Conservation (phyloP, 768 basidiomycete genomes). For the Pulveroboletus frians region DNA sequence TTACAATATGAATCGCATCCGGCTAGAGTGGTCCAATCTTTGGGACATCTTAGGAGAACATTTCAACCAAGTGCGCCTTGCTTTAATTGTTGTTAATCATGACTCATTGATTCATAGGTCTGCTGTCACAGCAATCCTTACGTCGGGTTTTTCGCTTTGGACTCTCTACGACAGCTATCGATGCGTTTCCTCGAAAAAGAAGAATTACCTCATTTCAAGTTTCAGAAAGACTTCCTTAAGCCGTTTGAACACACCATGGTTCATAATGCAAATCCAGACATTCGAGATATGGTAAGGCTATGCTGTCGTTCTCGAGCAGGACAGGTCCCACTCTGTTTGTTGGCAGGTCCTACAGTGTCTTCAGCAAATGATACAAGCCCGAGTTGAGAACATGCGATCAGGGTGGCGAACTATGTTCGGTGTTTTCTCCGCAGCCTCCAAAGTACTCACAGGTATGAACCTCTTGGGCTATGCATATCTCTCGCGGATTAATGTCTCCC, state of each 20-base stretch:
- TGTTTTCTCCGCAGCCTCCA: constrained; percentile 95
- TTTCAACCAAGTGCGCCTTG: constrained; percentile 77
- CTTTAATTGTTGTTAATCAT: neutral
- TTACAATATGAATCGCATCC: constrained; percentile 98
- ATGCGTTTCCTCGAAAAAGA: constrained; percentile 99
- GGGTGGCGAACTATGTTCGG: constrained; percentile 99
- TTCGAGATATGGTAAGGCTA: constrained; percentile 84
- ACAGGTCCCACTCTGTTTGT: neutral
- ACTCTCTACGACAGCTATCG: constrained; percentile 92
- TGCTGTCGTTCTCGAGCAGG: neutral
- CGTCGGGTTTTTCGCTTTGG: constrained; percentile 94
- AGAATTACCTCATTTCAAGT: constrained; percentile 95
- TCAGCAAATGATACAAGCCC: constrained; percentile 97
- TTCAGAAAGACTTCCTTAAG: constrained; percentile 97
- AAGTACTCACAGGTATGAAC: constrained; percentile 73
- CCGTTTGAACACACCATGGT: constrained; percentile 98
- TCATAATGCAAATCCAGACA: constrained; percentile 92
- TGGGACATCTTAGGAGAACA: constrained; percentile 99
- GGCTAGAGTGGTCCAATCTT: constrained; percentile 95
- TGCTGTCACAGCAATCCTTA: constrained; percentile 98
- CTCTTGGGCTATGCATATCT: neutral
- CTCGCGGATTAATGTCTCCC: constrained; percentile 3
- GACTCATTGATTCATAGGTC: constrained; percentile 50
- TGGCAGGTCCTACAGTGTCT: constrained; percentile 89
- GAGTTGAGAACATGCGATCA: constrained; percentile 91